Evolutionary conservation across 1,284 basidiomycete species (phyloP), one percentile per base, ranked within the genome.

Genomic region (Xerocomus cyaneibrunnescens): DNA sequence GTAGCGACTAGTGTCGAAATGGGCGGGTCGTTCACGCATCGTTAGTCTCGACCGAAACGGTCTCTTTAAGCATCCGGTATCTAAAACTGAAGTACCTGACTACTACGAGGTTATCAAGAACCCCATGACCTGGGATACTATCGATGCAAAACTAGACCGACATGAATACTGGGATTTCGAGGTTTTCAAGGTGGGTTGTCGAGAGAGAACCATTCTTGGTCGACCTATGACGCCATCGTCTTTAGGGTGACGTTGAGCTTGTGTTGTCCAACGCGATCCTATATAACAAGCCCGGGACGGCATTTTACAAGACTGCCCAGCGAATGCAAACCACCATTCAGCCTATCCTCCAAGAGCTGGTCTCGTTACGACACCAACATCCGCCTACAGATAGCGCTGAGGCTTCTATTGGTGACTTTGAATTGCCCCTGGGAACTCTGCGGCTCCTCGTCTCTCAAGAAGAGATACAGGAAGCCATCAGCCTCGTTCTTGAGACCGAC

Each of bases 81-180:
- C 81, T 25, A 81, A 76, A 48, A 69, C 69, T 0, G 86, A 92
- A 35, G 93, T 94, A 0, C 94, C 95, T 0, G 95, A 98, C 66
- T 99, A 99, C 68, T 91, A 87, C 64, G 88, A 94, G 45, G 75
- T 97, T 45, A 79, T 99, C 67, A 82, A 88, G 62, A 75, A 79
- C 10, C 96, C 96, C 0, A 98, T 98, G 91, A 86, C 87, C 58
- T 98, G 94, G 92, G 74, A 76, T 17, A 76, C 74, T 36, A 97
- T 99, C 55, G 85, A 90, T 27, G 71, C 74, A 13, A 94, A 91
- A 69, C 70, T 99, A 27, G 86, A 93, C 47, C 74, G 76, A 39
- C 85, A 91, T 51, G 77, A 82, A 55, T 99, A 99, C 70, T 81
- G 83, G 70, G 83, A 88, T 62, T 68, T 91, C 0, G 75, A 81